Evolutionary conservation across 1,284 basidiomycete species (phyloP), one percentile per base, ranked within the genome.

Genomic region (Gomphus bonarii): DNA sequence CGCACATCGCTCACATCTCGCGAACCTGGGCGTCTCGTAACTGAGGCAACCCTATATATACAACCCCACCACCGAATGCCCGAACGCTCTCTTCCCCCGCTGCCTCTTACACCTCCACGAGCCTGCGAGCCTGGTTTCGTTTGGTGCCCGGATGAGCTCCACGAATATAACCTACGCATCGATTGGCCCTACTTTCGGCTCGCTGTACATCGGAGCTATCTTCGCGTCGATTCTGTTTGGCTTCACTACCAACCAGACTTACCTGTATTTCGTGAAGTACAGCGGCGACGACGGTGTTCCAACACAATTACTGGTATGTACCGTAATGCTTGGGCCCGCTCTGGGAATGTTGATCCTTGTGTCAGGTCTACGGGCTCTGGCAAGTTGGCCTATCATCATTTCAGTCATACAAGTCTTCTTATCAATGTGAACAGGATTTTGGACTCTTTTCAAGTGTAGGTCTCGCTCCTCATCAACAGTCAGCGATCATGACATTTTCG

Each of bases 321-420:
- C 11, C 16, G 5, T 40, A 18, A 6, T 36, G 7, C 33, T 7
- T 10, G 4, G 18, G 22, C n/a, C 25, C 30, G 6, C 28, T 4
- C 16, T 25, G 14, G 3, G 4, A 16, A 10, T 40, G 36, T 11
- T 54, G 28, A 28, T 31, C 10, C 18, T 51, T 18, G 50, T 30
- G 28, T 3, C 44, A 54, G 52, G 52, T 54, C n/a, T 43, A 31
- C 12, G 52, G 38, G 28, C 38, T 54, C 8, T 54, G 52, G 52
- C 28, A 31, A 30, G 42, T 54, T n/a, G n/a, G n/a, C n/a, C n/a
- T n/a, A n/a, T n/a, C n/a, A n/a, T n/a, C n/a, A n/a, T n/a, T n/a
- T n/a, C n/a, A n/a, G n/a, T n/a, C n/a, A n/a, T n/a, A n/a, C n/a
- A n/a, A n/a, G n/a, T n/a, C n/a, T n/a, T n/a, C n/a, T n/a, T n/a